These are phyloP conservation scores for Craspedostauros australis DNA, from an alignment of 108 stramenopile genomes.

Conservation along the genomic window DNA sequence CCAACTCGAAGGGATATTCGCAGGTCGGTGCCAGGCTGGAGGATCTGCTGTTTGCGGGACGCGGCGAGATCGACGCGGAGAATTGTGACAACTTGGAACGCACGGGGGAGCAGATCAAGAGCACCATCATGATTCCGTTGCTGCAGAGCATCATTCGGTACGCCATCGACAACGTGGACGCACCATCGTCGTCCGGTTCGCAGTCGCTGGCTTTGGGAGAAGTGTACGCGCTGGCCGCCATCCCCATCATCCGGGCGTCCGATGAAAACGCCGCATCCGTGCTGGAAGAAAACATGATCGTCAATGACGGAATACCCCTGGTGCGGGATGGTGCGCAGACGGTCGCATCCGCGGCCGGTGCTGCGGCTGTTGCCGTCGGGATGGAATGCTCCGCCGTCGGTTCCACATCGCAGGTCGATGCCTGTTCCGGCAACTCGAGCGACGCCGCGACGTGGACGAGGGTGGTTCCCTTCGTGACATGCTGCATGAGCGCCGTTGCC, in stretches of 20 bases:
- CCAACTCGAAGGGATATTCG: constrained; percentile 35
- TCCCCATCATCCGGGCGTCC: constrained; percentile 55
- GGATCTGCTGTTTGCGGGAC: constrained; percentile 64
- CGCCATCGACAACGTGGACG: constrained; percentile 44
- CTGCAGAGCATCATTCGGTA: constrained; percentile 68
- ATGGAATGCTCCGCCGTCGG: constrained; percentile 51
- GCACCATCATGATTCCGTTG: constrained; percentile 52
- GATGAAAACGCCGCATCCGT: constrained; percentile 39
- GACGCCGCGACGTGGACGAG: constrained; percentile 43
- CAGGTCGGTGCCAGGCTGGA: constrained; percentile 51
- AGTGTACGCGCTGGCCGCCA: constrained; percentile 49
- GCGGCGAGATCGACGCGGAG: constrained; percentile 42
- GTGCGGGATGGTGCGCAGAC: constrained; percentile 57
- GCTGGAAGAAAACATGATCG: constrained; percentile 63
- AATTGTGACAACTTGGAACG: constrained; percentile 52
- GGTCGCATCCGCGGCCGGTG: constrained; percentile 63
- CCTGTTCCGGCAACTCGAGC: neutral
- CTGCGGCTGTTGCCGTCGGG: constrained; percentile 40
- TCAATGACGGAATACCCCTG: constrained; percentile 20
- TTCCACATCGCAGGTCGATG: constrained; percentile 23
- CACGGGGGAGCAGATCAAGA: constrained; percentile 42
- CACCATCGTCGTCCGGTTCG: constrained; percentile 25
- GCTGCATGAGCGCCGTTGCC: constrained; percentile 64
- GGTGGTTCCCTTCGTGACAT: constrained; percentile 28
- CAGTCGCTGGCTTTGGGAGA: constrained; percentile 50